phyloP scores from a whole-genome alignment of 768 basidiomycete genomes.

The Tricholoma bakamatsutake region DNA sequence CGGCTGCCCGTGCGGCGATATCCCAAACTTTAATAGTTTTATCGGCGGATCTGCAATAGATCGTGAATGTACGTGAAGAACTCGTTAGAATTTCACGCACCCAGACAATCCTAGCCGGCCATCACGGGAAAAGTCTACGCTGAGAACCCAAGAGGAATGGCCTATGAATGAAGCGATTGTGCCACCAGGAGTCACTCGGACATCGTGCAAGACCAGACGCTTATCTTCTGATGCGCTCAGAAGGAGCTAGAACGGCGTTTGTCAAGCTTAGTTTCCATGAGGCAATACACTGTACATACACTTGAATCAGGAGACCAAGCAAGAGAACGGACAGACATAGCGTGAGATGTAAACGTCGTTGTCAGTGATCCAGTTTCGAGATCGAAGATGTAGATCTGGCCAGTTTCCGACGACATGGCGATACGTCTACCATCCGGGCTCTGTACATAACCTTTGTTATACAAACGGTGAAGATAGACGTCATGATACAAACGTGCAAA shows the following conservation, averaged over 20 bases:
- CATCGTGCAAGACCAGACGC: constrained; percentile 85
- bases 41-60: constrained; percentile 61
- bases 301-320: constrained; percentile 89
- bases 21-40: constrained; percentile 89
- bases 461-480: background rate
- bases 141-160: constrained; percentile 89
- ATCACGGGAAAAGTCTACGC: constrained; percentile 77
- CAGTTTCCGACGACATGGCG: constrained; percentile 78
- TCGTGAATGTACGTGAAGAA: background rate
- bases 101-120: constrained; percentile 75
- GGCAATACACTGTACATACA: constrained; percentile 38
- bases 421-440: constrained; percentile 83
- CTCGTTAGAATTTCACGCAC: constrained; percentile 32
- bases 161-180: constrained; percentile 83
- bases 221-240: constrained; percentile 92
- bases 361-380: constrained; percentile 59
- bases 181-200: constrained; percentile 70
- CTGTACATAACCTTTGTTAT: constrained; percentile 35
- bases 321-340: constrained; percentile 81
- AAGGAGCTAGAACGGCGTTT: constrained; percentile 52
- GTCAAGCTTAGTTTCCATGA: background rate
- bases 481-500: constrained; percentile 46
- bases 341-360: constrained; percentile 79
- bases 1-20: constrained; percentile 62
- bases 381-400: constrained; percentile 88